Conservation (phyloP, 306 rosid species). For the Fagus sylvatica region DNA sequence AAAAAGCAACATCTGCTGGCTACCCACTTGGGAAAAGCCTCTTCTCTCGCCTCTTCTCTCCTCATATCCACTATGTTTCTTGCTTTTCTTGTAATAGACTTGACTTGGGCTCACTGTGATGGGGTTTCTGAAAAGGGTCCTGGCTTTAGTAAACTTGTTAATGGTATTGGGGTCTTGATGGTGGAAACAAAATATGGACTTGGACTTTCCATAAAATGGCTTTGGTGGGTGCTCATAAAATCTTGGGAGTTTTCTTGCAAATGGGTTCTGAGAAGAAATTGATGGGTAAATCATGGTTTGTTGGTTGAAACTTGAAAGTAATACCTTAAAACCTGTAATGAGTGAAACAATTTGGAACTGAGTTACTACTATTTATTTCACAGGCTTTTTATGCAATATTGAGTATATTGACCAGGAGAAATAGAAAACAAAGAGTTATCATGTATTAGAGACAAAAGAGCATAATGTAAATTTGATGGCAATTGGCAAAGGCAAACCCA, state of each 20-base stretch:
- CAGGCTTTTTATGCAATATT: neutral
- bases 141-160: constrained; percentile 24
- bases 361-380: neutral
- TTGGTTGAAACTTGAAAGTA: neutral
- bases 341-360: neutral
- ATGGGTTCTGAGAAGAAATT: constrained; percentile 31
- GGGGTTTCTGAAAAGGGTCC: constrained; percentile 9
- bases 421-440: neutral
- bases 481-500: neutral
- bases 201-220: neutral
- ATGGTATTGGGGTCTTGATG: constrained; percentile 28
- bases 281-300: constrained; percentile 49
- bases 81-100: constrained; percentile 9
- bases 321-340: neutral
- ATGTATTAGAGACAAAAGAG: neutral
- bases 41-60: constrained; percentile 26
- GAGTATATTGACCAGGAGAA: neutral
- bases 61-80: constrained; percentile 22
- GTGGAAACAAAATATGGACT: constrained; percentile 32
- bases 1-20: constrained; percentile 46
- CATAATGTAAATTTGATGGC: neutral
- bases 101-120: constrained; percentile 23
- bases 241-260: constrained; percentile 21
- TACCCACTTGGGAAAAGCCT: constrained; percentile 32
- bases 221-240: constrained; percentile 13